phyloP scores from a whole-genome alignment of 371 early-diverging fungal genomes.

The Hamiltosporidium tvaerminnensis region DNA sequence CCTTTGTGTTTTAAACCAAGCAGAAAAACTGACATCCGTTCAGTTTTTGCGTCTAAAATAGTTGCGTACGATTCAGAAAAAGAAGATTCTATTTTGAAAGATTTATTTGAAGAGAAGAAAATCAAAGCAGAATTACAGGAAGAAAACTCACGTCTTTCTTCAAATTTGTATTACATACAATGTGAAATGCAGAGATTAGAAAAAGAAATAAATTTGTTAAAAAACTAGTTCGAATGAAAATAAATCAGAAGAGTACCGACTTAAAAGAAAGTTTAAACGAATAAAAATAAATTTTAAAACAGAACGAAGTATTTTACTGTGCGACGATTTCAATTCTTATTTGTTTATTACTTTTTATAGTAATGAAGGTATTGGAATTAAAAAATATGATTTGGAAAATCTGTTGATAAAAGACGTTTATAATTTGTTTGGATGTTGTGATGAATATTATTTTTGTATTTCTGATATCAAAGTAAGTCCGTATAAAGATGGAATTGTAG shows the following conservation, averaged over 20 bases:
- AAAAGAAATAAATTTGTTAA: slow-evolving; percentile 18
- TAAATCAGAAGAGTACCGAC: not conserved
- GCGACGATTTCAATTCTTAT: slow-evolving; percentile 3
- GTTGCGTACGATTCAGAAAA: slow-evolving; percentile 19
- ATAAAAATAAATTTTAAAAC: not conserved
- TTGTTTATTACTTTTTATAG: slow-evolving; percentile 1
- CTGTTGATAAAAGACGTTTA: slow-evolving; percentile 4
- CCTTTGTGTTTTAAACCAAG: slow-evolving; percentile 20
- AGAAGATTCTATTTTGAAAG: slow-evolving; percentile 14
- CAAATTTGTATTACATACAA: too few relatives aligned
- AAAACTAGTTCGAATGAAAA: slow-evolving; percentile 6
- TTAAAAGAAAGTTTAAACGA: not conserved
- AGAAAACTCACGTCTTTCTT: too few relatives aligned
- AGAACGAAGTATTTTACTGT: slow-evolving; percentile 2
- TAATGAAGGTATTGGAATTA: slow-evolving; percentile 8
- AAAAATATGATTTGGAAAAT: slow-evolving; percentile 7
- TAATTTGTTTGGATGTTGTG: not conserved
- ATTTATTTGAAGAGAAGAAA: slow-evolving; percentile 16
- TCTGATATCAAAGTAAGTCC: slow-evolving; percentile 21
- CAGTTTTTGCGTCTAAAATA: slow-evolving; percentile 31
- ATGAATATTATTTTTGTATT: slow-evolving; percentile 4
- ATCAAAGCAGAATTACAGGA: slow-evolving; percentile 7
- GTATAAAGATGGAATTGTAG: slow-evolving; percentile 21
- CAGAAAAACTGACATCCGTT: slow-evolving; percentile 18
- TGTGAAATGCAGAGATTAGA: slow-evolving; percentile 5